A percentile compares a stretch with the other conserved stretches of the same genome.
phyloP scores from a whole-genome alignment of 2,329 filamentous ascomycete genomes.

The Fusarium brevicatenulatum region DNA sequence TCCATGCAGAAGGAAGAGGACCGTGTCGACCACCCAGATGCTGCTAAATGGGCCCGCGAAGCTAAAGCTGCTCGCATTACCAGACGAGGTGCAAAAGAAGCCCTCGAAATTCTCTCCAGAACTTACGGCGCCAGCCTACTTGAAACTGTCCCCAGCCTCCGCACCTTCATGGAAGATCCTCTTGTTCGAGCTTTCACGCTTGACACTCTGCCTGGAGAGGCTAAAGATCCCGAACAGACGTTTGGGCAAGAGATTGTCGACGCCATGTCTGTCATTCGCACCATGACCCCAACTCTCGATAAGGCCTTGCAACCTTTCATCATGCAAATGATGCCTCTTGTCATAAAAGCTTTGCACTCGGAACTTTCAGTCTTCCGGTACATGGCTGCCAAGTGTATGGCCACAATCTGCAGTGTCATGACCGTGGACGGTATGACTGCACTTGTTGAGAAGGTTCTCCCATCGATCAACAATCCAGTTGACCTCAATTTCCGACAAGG shows the following conservation, averaged over 20 bases:
- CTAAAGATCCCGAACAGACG: constrained; percentile 76
- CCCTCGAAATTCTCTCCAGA: constrained; percentile 84
- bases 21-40: constrained; percentile 89
- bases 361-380: constrained; percentile 93
- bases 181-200: constrained; percentile 78
- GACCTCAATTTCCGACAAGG: constrained; percentile 92
- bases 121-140: constrained; percentile 83
- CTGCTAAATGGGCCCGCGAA: constrained; percentile 88
- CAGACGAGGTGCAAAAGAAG: constrained; percentile 91
- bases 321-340: constrained; percentile 82
- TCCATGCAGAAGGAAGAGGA: constrained; percentile 98
- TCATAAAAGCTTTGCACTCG: constrained; percentile 89
- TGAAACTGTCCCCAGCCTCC: constrained; percentile 84
- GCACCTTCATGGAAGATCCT: constrained; percentile 82
- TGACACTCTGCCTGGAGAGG: constrained; percentile 75
- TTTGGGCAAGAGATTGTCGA: constrained; percentile 95
- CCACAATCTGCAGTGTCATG: constrained; percentile 96
- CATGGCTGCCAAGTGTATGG: constrained; percentile 96
- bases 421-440: constrained; percentile 96
- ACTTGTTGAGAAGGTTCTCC: constrained; percentile 90
- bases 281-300: constrained; percentile 90
- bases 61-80: constrained; percentile 90
- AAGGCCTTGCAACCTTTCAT: constrained; percentile 80
- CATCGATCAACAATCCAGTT: constrained; percentile 88
- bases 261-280: constrained; percentile 90